Conservation (phyloP, 2,329 filamentous ascomycete species). For the Hypoxylon sp. region DNA sequence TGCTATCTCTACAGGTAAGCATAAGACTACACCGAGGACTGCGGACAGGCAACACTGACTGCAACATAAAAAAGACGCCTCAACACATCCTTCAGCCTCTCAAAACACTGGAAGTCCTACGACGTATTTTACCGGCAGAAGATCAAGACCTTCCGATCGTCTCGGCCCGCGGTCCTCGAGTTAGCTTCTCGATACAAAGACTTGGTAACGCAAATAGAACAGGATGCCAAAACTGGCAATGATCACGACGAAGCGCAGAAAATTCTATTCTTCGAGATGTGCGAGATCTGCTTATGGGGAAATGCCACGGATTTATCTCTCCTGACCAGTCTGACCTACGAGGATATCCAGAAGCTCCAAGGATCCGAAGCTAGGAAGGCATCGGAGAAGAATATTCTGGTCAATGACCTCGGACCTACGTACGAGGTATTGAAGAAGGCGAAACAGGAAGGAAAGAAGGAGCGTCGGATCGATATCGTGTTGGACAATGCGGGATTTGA, state of each 20-base stretch:
- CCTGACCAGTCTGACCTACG: conserved; percentile 87
- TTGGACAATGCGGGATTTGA: conserved; percentile 98
- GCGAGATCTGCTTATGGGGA: conserved; percentile 95
- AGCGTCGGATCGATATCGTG: conserved; percentile 88
- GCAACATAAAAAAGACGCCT: conserved; percentile 66
- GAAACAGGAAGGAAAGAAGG: conserved; percentile 67
- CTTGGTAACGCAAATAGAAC: conserved; percentile 71
- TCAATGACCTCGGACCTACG: conserved; percentile 81
- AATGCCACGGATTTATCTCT: conserved; percentile 96
- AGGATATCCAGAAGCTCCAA: conserved; percentile 97
- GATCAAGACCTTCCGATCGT: conserved; percentile 90
- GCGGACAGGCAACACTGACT: conserved; percentile 11
- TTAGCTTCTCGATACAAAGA: conserved; percentile 81
- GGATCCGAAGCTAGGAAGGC: conserved; percentile 85
- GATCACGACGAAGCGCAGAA: conserved; percentile 72
- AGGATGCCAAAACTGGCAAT: conserved; percentile 59
- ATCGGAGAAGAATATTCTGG: conserved; percentile 89
- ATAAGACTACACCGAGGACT: conserved; percentile 2
- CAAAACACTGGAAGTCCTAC: conserved; percentile 85
- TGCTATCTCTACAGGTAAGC: conserved; percentile 87
- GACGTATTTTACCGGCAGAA: conserved; percentile 92
- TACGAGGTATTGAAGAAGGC: conserved; percentile 75
- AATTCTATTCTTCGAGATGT: conserved; percentile 89
- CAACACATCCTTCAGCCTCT: conserved; percentile 77
- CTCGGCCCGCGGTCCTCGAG: conserved; percentile 84